A percentile compares a stretch with the other conserved stretches of the same genome.
These are phyloP conservation scores for Avena sativa DNA, from an alignment of 176 grass and related monocot species.

Conservation along the genomic window DNA sequence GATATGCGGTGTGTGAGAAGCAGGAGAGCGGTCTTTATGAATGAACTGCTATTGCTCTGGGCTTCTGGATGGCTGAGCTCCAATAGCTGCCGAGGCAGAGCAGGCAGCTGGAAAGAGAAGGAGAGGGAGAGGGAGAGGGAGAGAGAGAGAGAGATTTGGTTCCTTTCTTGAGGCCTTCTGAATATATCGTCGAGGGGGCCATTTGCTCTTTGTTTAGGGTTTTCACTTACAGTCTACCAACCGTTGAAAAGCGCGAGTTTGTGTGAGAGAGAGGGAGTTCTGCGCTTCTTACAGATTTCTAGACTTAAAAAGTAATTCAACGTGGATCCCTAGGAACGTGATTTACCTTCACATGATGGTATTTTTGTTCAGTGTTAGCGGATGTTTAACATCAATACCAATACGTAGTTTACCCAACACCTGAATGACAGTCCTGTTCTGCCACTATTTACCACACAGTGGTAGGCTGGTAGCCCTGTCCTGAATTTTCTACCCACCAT, in stretches of 20 bases:
- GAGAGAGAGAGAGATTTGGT: constrained; percentile 37
- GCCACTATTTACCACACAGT: constrained; percentile 18
- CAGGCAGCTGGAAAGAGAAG: constrained; percentile 8
- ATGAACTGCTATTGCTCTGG: constrained; percentile 42
- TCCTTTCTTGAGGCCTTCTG: constrained; percentile 24
- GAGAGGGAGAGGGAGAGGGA: not conserved
- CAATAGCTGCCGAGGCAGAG: constrained; percentile 42
- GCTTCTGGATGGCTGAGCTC: constrained; percentile 56
- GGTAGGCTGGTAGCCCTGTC: not conserved
- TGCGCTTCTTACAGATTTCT: constrained; percentile 3
- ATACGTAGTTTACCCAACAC: not conserved
- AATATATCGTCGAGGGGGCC: constrained; percentile 45
- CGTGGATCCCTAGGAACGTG: constrained; percentile 47
- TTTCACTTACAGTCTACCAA: constrained; percentile 54
- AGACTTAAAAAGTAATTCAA: constrained; percentile 5
- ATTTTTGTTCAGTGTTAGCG: constrained; percentile 46
- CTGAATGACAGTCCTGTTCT: constrained; percentile 31
- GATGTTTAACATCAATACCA: constrained; percentile 17
- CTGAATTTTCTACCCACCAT: not conserved
- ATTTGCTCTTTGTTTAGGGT: constrained; percentile 49
- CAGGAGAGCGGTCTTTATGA: constrained; percentile 23
- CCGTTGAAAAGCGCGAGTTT: constrained; percentile 50
- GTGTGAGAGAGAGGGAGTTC: not conserved
- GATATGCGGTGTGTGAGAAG: constrained; percentile 38
- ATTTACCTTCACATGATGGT: constrained; percentile 45